phyloP scores from a whole-genome alignment of 2,329 filamentous ascomycete genomes.

The Aphanoascus verrucosus region DNA sequence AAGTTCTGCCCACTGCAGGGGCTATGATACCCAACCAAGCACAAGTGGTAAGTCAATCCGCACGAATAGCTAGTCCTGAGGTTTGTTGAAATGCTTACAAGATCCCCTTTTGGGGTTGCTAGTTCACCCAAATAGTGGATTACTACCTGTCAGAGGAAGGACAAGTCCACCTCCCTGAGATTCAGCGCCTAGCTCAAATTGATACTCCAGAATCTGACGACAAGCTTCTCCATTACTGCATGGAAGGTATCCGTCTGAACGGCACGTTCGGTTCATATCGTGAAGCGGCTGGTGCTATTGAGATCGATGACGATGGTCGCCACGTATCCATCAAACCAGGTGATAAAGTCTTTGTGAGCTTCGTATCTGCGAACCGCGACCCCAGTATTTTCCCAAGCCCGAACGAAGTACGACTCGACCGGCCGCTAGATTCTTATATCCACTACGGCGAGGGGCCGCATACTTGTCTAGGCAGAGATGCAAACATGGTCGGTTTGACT shows the following conservation, averaged over 20 bases:
- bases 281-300: conserved; percentile 32
- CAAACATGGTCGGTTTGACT: conserved; percentile 33
- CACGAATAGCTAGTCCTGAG: no score
- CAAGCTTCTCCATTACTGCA: conserved; percentile 20
- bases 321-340: conserved; percentile 35
- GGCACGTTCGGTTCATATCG: conserved; percentile 50
- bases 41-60: conserved; percentile 14
- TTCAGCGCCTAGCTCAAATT: conserved; percentile 31
- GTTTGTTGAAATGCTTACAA: no score
- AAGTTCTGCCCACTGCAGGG: conserved; percentile 57
- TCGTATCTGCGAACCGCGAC: conserved; percentile 40
- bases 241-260: conserved; percentile 21
- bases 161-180: conserved; percentile 34
- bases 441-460: conserved; percentile 41
- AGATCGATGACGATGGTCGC: conserved; percentile 30
- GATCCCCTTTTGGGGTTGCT: background rate
- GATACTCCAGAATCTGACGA: conserved; percentile 24
- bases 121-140: conserved; percentile 39
- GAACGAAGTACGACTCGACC: conserved; percentile 35
- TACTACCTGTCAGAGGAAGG: conserved; percentile 37
- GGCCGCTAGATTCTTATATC: conserved; percentile 33
- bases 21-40: conserved; percentile 58
- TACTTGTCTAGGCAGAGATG: conserved; percentile 36
- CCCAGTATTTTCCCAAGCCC: conserved; percentile 30
- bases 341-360: conserved; percentile 43